These are phyloP conservation scores for Phaffomyces thermotolerans DNA, from an alignment of 805 yeast species.

Conservation along the genomic window DNA sequence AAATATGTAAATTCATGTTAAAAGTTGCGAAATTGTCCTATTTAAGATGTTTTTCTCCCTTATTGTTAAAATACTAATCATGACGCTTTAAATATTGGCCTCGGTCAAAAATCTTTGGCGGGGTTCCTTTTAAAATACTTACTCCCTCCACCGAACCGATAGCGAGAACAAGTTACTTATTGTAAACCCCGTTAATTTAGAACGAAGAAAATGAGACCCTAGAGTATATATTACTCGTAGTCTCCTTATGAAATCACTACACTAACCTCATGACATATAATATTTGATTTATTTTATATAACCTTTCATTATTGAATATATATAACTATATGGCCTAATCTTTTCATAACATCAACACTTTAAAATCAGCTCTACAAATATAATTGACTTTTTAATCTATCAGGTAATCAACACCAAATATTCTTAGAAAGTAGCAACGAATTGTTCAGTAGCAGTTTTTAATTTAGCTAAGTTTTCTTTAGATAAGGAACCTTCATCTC, in stretches of 20 bases:
- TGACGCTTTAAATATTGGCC: neutral
- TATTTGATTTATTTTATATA: slow-evolving; percentile 9
- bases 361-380: slow-evolving; percentile 5
- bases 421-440: slow-evolving; percentile 78
- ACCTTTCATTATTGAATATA: slow-evolving; percentile 5
- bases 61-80: too few species aligned
- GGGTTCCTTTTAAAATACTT: too few species aligned
- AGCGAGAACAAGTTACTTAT: too few species aligned
- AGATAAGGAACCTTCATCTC: slow-evolving; percentile 83
- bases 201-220: too few species aligned
- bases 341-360: slow-evolving; percentile 17
- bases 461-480: slow-evolving; percentile 80
- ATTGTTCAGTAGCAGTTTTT: slow-evolving; percentile 87
- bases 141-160: too few species aligned
- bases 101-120: neutral
- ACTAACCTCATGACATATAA: slow-evolving; percentile 6
- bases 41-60: neutral
- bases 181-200: too few species aligned
- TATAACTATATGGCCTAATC: slow-evolving; percentile 4
- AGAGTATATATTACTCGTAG: too few species aligned
- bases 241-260: neutral
- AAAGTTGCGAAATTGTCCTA: neutral
- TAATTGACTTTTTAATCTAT: neutral
- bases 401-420: slow-evolving; percentile 1
- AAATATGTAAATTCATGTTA: neutral